A percentile compares a stretch with the other conserved stretches of the same genome.
Evolutionary conservation across 2,329 filamentous ascomycete genomes (phyloP).

Genomic region (Epichloe amarillans): DNA sequence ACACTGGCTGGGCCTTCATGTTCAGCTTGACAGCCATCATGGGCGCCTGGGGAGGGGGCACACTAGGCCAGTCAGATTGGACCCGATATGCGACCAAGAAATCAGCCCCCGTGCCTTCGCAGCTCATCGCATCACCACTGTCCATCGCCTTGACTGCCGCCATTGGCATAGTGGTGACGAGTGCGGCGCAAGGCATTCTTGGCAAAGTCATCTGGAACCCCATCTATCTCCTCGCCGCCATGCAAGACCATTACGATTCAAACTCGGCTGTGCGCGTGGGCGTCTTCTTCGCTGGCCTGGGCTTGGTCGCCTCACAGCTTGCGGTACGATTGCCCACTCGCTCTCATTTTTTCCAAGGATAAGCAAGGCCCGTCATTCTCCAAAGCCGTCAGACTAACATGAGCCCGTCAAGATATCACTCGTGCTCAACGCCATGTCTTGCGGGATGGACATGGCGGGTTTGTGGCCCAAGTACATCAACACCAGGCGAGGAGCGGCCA

Average conservation of each 20-base stretch:
- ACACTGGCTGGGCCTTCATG: conserved; percentile 17
- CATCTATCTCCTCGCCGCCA: conserved; percentile 12
- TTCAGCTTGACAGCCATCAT: conserved; percentile 18
- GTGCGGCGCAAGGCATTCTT: conserved; percentile 11
- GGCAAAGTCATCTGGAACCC: conserved; percentile 15
- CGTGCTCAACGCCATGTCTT: too few relatives aligned
- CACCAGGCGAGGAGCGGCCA: too few relatives aligned
- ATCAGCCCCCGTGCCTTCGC: conserved; percentile 10
- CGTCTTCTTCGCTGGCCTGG: conserved; percentile 14
- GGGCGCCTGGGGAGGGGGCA: conserved; percentile 14
- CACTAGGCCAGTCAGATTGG: conserved; percentile 17
- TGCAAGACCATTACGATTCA: conserved; percentile 15
- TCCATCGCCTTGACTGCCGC: conserved; percentile 16
- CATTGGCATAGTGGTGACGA: conserved; percentile 14
- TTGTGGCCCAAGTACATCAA: too few relatives aligned
- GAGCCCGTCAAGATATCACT: too few relatives aligned
- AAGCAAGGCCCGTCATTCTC: too few relatives aligned
- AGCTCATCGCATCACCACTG: conserved; percentile 12
- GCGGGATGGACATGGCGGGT: too few relatives aligned
- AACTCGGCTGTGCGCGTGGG: conserved; percentile 12
- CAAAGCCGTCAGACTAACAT: too few relatives aligned
- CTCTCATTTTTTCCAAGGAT: too few relatives aligned
- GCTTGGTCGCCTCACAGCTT: conserved; percentile 14
- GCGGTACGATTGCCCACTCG: conserved; percentile 7
- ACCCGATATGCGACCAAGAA: conserved; percentile 13